Conservation (phyloP, 805 yeast genomes). For the Kodamaea neixiangensis region DNA sequence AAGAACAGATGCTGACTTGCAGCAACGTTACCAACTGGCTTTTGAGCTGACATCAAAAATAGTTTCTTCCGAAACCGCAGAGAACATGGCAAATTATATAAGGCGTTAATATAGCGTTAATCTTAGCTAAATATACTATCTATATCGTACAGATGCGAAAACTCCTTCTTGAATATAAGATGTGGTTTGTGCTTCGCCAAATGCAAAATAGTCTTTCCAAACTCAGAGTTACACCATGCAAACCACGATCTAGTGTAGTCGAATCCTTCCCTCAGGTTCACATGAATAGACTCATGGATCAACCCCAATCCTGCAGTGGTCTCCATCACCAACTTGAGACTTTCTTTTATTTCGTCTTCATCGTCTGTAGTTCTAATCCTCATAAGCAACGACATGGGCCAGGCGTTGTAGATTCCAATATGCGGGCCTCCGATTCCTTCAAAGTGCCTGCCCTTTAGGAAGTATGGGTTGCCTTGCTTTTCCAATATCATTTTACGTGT, state of each 20-base stretch:
- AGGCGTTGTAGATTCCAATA: conserved; percentile 74
- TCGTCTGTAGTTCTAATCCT: conserved; percentile 73
- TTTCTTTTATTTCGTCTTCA: conserved; percentile 62
- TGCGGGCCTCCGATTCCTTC: conserved; percentile 92
- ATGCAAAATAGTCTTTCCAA: conserved; percentile 82
- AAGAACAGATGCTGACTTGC: conserved; percentile 51
- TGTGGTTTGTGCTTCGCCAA: conserved; percentile 74
- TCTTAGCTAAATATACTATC: conserved; percentile 21
- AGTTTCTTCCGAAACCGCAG: conserved; percentile 68
- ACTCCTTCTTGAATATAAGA: conserved; percentile 57
- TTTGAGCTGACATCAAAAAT: conserved; percentile 62
- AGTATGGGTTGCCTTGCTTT: conserved; percentile 77
- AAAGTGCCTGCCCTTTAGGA: conserved; percentile 58
- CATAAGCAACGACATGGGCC: conserved; percentile 88
- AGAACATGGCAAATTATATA: conserved; percentile 68
- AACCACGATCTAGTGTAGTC: conserved; percentile 86
- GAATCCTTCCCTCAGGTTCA: conserved; percentile 47
- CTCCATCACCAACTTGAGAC: conserved; percentile 51
- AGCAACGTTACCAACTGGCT: conserved; percentile 72
- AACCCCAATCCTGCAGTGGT: conserved; percentile 76
- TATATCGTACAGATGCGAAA: conserved; percentile 29
- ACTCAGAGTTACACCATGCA: conserved; percentile 92
- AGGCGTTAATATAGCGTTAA: no score
- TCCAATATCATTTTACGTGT: conserved; percentile 76
- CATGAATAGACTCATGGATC: conserved; percentile 81